phyloP scores from a whole-genome alignment of 2,329 filamentous ascomycete genomes.

The Hypomyces rosellus region DNA sequence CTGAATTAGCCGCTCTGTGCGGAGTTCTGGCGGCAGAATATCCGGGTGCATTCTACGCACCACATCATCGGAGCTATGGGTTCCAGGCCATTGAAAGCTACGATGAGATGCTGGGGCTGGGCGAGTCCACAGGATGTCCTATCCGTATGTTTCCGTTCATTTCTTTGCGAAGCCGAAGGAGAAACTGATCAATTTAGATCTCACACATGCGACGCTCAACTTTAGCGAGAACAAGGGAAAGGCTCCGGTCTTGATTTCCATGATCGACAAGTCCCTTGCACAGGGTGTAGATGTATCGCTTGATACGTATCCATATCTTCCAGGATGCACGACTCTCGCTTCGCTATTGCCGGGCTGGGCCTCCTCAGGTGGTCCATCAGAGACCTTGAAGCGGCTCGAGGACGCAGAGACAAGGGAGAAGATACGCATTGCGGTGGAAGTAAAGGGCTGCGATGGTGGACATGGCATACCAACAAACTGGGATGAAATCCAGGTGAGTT shows the following conservation, averaged over 20 bases:
- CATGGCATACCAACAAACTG: conserved; percentile 22
- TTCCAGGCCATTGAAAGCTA: conserved; percentile 19
- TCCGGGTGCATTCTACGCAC: conserved; percentile 18
- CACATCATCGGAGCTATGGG: conserved; percentile 21
- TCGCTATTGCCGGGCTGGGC: conserved; percentile 19
- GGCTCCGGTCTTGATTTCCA: conserved; percentile 15
- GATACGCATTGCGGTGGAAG: conserved; percentile 18
- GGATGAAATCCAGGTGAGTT: conserved; percentile 19
- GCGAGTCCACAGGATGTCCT: conserved; percentile 18
- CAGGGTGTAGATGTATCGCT: conserved; percentile 18
- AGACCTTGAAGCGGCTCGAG: conserved; percentile 16
- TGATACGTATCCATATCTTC: conserved; percentile 20
- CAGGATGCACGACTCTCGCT: conserved; percentile 19
- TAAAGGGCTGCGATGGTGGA: conserved; percentile 19
- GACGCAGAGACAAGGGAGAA: conserved; percentile 15
- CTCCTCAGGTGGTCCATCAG: conserved; percentile 17
- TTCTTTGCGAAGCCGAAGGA: background rate
- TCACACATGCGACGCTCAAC: conserved; percentile 20
- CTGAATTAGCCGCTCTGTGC: conserved; percentile 18
- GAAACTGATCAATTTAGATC: conserved; percentile 11
- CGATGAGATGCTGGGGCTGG: conserved; percentile 18
- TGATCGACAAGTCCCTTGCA: conserved; percentile 16
- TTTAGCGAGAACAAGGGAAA: conserved; percentile 20
- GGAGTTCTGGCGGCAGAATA: conserved; percentile 15
- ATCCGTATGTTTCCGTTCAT: conserved; percentile 13